Percentiles rank a stretch among this genome's conserved stretches.
Evolutionary conservation across 305 asterid species (phyloP).

Genomic region (Rubia tinctorum): DNA sequence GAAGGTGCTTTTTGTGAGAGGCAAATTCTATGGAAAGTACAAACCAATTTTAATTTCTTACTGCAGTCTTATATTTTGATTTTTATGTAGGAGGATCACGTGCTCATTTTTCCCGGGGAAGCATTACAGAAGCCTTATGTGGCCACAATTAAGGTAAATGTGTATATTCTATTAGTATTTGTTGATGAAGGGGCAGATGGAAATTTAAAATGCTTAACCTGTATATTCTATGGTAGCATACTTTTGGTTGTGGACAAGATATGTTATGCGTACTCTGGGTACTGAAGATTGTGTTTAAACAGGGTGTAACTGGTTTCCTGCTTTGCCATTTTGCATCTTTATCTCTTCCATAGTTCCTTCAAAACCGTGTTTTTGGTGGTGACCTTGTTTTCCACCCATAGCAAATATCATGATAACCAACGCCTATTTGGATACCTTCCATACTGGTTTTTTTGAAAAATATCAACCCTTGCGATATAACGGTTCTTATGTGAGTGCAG

Average conservation of each 20-base stretch:
- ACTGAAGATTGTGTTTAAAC: background rate
- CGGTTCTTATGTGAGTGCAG: background rate
- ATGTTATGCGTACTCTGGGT: background rate
- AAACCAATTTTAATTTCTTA: conserved; percentile 1
- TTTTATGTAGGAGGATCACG: conserved; percentile 74
- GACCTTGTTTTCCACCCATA: background rate
- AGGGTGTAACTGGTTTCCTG: background rate
- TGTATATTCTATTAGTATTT: background rate
- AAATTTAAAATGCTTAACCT: too few species aligned
- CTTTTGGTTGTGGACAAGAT: background rate
- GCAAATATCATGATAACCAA: background rate
- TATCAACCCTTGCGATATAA: background rate
- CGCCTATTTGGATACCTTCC: background rate
- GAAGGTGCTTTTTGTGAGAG: background rate
- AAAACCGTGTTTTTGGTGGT: background rate
- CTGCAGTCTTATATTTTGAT: conserved; percentile 12
- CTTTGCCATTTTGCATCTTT: background rate
- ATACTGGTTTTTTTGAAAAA: background rate
- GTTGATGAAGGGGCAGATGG: background rate
- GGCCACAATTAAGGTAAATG: conserved; percentile 88
- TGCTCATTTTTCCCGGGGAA: conserved; percentile 71
- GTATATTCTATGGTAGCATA: too few species aligned
- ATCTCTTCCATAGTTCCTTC: background rate
- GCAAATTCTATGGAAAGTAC: background rate
- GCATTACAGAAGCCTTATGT: conserved; percentile 67